phyloP scores from a whole-genome alignment of 331 rosid genomes.

The Rhamnella rubrinervis region DNA sequence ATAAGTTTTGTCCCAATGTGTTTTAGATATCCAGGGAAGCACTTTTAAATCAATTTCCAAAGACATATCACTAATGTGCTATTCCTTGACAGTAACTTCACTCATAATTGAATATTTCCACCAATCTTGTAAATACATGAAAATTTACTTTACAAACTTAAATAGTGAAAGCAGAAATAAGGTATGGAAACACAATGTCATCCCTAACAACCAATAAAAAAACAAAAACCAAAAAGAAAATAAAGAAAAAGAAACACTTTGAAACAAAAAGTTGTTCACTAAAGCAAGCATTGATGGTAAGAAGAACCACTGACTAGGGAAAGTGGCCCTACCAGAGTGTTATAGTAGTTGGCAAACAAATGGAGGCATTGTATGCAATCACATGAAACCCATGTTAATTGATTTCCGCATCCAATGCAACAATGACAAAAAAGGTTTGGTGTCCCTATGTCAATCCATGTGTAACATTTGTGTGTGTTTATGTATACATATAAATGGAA shows the following conservation, averaged over 20 bases:
- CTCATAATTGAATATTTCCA: too few relatives aligned
- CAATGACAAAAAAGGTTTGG: slow-evolving; percentile 88
- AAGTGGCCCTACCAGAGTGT: slow-evolving; percentile 60
- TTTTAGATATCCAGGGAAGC: too few relatives aligned
- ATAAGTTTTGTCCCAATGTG: too few relatives aligned
- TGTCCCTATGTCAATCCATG: slow-evolving; percentile 92
- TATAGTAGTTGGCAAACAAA: slow-evolving; percentile 59
- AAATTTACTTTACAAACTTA: not conserved
- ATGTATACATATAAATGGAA: too few relatives aligned
- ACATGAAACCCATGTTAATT: slow-evolving; percentile 98
- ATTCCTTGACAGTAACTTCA: too few relatives aligned
- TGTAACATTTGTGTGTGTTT: slow-evolving; percentile 38
- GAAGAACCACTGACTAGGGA: slow-evolving; percentile 1
- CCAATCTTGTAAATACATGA: not conserved
- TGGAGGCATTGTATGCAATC: slow-evolving; percentile 93
- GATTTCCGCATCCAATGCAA: slow-evolving; percentile 92
- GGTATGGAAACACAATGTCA: too few relatives aligned
- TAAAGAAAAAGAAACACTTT: not conserved
- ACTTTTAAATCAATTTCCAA: too few relatives aligned
- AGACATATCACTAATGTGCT: too few relatives aligned
- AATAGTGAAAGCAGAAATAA: too few relatives aligned
- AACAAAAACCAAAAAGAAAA: not conserved
- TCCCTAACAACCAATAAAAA: not conserved
- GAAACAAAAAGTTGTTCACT: not conserved
- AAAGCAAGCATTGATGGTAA: not conserved